phyloP scores from a whole-genome alignment of 805 yeast genomes.

The Saccharomycodes ludwigii region DNA sequence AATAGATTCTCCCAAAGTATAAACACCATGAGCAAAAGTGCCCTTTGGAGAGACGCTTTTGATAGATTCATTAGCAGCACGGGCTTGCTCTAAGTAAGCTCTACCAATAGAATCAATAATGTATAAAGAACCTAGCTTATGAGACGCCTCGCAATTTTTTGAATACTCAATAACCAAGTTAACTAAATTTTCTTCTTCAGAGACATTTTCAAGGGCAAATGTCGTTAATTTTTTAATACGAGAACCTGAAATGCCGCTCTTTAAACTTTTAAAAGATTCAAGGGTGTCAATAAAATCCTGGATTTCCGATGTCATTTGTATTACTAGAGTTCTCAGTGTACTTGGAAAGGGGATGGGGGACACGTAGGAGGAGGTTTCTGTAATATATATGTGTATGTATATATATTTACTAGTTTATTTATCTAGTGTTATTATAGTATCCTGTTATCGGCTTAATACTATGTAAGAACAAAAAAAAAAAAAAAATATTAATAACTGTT shows the following conservation, averaged over 20 bases:
- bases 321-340: background rate
- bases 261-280: conserved; percentile 36
- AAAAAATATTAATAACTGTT: no score
- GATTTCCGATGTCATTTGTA: conserved; percentile 16
- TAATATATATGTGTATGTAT: no score
- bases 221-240: conserved; percentile 81
- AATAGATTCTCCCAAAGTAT: conserved; percentile 50
- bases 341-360: no score
- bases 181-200: conserved; percentile 20
- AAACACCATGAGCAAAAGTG: conserved; percentile 62
- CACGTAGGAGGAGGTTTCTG: no score
- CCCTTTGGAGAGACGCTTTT: conserved; percentile 48
- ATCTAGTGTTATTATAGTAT: no score
- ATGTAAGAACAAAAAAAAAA: no score
- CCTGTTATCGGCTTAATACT: no score
- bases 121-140: conserved; percentile 84
- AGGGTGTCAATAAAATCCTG: conserved; percentile 29
- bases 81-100: conserved; percentile 67
- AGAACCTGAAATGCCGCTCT: conserved; percentile 90
- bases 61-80: conserved; percentile 38
- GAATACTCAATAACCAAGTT: conserved; percentile 31
- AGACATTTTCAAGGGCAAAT: conserved; percentile 58
- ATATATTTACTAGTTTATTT: no score
- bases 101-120: conserved; percentile 88
- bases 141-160: conserved; percentile 61